These are phyloP conservation scores for Suillus fuscotomentosus DNA, from an alignment of 768 basidiomycete species.

Conservation along the genomic window DNA sequence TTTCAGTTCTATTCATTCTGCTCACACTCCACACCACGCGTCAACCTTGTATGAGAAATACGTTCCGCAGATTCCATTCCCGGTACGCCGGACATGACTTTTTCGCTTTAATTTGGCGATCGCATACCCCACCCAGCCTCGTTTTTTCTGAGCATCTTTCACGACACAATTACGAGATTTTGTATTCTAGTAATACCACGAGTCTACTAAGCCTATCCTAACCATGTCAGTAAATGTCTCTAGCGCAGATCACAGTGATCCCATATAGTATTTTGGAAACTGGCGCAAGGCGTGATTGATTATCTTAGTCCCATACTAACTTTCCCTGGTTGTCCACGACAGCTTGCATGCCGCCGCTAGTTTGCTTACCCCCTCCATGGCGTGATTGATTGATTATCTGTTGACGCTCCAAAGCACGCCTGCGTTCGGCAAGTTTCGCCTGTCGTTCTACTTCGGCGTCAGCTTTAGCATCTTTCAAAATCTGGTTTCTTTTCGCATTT, in stretches of 20 bases:
- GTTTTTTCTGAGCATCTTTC: slow-evolving; percentile 1
- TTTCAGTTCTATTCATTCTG: slow-evolving; percentile 15
- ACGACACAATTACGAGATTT: slow-evolving; percentile 6
- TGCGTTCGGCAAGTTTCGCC: slow-evolving; percentile 54
- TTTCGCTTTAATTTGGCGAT: slow-evolving; percentile 10
- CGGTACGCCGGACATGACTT: slow-evolving; percentile 21
- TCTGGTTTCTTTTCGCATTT: slow-evolving; percentile 59
- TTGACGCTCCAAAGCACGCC: slow-evolving; percentile 54
- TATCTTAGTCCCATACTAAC: slow-evolving; percentile 53
- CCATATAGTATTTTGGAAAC: background rate
- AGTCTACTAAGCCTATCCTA: slow-evolving; percentile 3
- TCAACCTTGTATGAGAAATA: slow-evolving; percentile 8
- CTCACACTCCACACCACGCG: slow-evolving; percentile 16
- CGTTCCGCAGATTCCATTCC: slow-evolving; percentile 7
- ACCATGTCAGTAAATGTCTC: slow-evolving; percentile 1
- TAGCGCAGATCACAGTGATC: background rate
- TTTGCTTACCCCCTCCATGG: slow-evolving; percentile 24
- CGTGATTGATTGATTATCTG: slow-evolving; percentile 46
- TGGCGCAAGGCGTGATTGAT: background rate
- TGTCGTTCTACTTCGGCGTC: slow-evolving; percentile 52
- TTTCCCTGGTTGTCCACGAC: slow-evolving; percentile 55
- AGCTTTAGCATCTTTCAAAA: slow-evolving; percentile 54
- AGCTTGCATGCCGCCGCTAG: slow-evolving; percentile 62
- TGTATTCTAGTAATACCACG: slow-evolving; percentile 13
- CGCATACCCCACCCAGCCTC: slow-evolving; percentile 7